A percentile compares a stretch with the other conserved stretches of the same genome.
These are phyloP conservation scores for Aegilops bicornis DNA, from an alignment of 176 grass and related monocot species.

Conservation along the genomic window DNA sequence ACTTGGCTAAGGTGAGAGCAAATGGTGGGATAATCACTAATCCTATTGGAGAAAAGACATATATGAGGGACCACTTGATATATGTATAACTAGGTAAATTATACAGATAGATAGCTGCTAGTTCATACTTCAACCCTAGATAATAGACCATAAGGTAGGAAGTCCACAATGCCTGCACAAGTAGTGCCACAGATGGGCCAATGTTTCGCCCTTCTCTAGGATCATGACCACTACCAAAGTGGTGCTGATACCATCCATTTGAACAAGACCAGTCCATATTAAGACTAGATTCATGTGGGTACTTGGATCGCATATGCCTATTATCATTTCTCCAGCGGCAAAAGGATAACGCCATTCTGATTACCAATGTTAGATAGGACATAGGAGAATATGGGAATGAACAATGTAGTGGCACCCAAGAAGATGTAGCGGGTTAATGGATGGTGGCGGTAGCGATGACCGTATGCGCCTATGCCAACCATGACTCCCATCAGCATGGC, in stretches of 20 bases:
- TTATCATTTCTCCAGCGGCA: neutral
- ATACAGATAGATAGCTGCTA: no score
- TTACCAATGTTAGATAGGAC: neutral
- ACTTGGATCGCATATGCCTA: neutral
- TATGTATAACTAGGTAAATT: no score
- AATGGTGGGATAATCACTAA: neutral
- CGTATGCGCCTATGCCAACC: neutral
- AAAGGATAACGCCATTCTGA: neutral
- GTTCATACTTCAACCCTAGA: no score
- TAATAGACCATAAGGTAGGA: neutral
- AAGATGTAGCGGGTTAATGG: neutral
- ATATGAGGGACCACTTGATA: no score
- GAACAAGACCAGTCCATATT: neutral
- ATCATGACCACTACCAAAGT: neutral
- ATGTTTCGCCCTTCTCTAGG: neutral
- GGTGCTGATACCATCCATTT: neutral
- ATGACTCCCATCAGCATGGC: constrained; percentile 5
- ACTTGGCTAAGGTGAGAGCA: neutral
- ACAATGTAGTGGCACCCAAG: neutral
- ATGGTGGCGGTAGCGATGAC: neutral
- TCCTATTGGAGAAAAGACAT: no score
- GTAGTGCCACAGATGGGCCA: neutral
- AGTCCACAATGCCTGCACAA: neutral
- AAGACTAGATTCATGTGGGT: neutral
- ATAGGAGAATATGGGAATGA: neutral